Evolutionary conservation across 2,329 filamentous ascomycete genomes (phyloP).

Genomic region (Colletotrichum cereale): DNA sequence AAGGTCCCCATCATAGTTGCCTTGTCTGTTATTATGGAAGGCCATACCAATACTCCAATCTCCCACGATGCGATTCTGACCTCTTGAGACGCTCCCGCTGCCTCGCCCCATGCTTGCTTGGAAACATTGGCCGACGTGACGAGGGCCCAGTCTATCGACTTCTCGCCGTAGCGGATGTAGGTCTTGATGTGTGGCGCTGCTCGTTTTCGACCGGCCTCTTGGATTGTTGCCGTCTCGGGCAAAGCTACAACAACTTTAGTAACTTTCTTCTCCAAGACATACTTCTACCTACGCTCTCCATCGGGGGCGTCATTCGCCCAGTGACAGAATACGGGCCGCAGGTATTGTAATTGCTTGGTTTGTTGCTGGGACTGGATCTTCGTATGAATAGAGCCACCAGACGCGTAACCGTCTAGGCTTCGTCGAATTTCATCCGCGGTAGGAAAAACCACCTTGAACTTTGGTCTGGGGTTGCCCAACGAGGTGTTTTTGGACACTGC

Average conservation of each 20-base stretch:
- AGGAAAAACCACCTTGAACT: conserved; percentile 82
- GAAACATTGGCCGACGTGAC: conserved; percentile 93
- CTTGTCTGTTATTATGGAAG: conserved; percentile 64
- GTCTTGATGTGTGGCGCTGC: conserved; percentile 93
- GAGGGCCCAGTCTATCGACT: conserved; percentile 83
- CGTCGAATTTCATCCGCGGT: conserved; percentile 81
- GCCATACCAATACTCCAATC: conserved; percentile 87
- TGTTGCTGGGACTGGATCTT: conserved; percentile 80
- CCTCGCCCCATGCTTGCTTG: conserved; percentile 88
- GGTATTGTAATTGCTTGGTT: conserved; percentile 78
- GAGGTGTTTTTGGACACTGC: conserved; percentile 47
- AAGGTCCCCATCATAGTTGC: conserved; percentile 78
- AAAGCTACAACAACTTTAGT: conserved; percentile 45
- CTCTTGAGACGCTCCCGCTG: conserved; percentile 66
- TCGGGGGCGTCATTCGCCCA: conserved; percentile 75
- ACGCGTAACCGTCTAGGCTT: conserved; percentile 82
- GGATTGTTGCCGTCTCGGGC: conserved; percentile 41
- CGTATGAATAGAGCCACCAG: conserved; percentile 85
- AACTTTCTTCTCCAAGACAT: too few species aligned
- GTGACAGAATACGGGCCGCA: conserved; percentile 78
- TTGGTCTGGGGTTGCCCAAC: conserved; percentile 52
- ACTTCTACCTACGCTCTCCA: conserved; percentile 48
- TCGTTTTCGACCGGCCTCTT: conserved; percentile 71
- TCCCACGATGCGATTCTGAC: conserved; percentile 85
- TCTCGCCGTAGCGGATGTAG: conserved; percentile 76